Conservation (phyloP, 2,329 filamentous ascomycete species). For the Dothidotthia symphoricarpi region DNA sequence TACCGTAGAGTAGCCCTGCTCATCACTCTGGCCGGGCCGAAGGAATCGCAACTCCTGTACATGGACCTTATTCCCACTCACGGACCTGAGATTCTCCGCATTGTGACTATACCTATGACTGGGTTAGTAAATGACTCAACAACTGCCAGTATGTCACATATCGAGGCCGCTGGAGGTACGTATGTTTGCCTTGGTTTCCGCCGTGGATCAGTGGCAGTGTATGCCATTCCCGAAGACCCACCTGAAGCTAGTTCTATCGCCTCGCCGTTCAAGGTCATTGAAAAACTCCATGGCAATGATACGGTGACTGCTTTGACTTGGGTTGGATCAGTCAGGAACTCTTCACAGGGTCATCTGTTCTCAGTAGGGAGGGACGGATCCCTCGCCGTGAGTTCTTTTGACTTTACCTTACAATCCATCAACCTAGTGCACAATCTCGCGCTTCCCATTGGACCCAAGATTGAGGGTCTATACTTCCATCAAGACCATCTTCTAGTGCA, state of each 20-base stretch:
- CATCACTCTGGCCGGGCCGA: slow-evolving; percentile 40
- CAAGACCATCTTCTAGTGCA: slow-evolving; percentile 62
- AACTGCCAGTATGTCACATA: slow-evolving; percentile 51
- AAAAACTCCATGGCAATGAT: slow-evolving; percentile 53
- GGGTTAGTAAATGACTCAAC: slow-evolving; percentile 47
- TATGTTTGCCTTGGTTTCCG: slow-evolving; percentile 57
- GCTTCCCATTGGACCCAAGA: slow-evolving; percentile 70
- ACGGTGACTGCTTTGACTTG: slow-evolving; percentile 65
- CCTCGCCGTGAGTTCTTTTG: slow-evolving; percentile 61
- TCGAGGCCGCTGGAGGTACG: slow-evolving; percentile 15
- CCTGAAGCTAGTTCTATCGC: slow-evolving; percentile 1
- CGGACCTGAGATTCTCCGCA: slow-evolving; percentile 1
- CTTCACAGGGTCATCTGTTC: slow-evolving; percentile 54
- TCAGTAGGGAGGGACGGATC: slow-evolving; percentile 75
- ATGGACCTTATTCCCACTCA: slow-evolving; percentile 7
- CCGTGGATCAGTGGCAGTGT: slow-evolving; percentile 54
- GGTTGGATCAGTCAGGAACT: slow-evolving; percentile 36
- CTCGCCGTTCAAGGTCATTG: slow-evolving; percentile 17
- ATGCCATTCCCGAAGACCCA: slow-evolving; percentile 27
- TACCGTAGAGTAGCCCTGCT: slow-evolving; percentile 31
- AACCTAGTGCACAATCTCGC: slow-evolving; percentile 64
- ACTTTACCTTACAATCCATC: slow-evolving; percentile 20
- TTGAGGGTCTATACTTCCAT: slow-evolving; percentile 69
- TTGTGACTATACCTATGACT: slow-evolving; percentile 14
- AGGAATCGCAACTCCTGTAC: slow-evolving; percentile 34